Evolutionary conservation across 768 basidiomycete species (phyloP), one percentile per base, ranked within the genome.

Genomic region (Rickenella mellea): DNA sequence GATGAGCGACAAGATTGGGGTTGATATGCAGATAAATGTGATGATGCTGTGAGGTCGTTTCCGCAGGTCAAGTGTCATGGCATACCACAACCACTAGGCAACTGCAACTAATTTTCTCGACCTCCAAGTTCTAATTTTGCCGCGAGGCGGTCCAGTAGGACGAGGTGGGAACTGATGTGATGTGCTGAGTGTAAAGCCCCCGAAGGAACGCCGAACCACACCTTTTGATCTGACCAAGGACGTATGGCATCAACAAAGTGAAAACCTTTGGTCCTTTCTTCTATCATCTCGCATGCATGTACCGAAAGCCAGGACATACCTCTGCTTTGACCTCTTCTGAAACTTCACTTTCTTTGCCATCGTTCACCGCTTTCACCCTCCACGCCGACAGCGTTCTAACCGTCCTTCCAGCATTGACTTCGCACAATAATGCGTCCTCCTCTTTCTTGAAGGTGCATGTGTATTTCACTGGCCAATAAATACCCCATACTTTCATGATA

Each of bases 221-320:
- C 10, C 48, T 52, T 32, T 42, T 50, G 47, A 65, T 53, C 7
- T 59, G 60, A 26, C 50, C 44, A 2, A 54, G 35, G 36, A 68
- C 59, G 40, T 56, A 67, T 1, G 65, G 65, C 40, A 64, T 50
- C 19, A 67, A 45, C 33, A 66, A 45, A 45, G 55, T 63, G 26
- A 64, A 45, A 6, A 50, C 55, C 67, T 67, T 38, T 8, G 27
- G 9, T 3, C 10, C 15, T 5, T 17, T 6, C 14, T 8, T 15
- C 9, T 36, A 36, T 12, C 12, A 36, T 35, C 33, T 36, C 15
- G 32, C 15, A 14, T n/a, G 32, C 10, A 8, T 7, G 11, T 10
- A 36, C 7, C 11, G 24, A 14, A 4, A 14, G 10, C n/a, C 22
- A 2, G 9, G 19, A 38, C 54, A 40, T 36, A 67, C 69, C 47